Conservation (phyloP, 1,284 basidiomycete genomes). For the Pascua guehoae region DNA sequence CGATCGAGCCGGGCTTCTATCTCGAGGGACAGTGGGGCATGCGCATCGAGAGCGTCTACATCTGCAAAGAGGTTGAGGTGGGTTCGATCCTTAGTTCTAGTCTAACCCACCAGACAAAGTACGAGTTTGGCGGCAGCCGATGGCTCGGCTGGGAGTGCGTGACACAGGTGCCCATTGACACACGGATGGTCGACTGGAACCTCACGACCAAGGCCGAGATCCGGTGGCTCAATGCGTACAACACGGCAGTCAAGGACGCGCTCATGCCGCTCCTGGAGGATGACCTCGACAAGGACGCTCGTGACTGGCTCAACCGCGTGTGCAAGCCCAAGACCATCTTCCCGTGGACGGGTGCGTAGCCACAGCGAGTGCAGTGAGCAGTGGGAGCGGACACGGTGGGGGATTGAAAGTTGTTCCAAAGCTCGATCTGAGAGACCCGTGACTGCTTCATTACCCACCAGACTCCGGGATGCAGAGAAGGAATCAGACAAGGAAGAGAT, state of each 20-base stretch:
- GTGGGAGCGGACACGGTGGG: no score
- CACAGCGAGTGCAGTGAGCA: no score
- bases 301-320: constrained; percentile 44
- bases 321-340: constrained; percentile 44
- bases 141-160: constrained; percentile 86
- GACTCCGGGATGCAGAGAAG: not conserved
- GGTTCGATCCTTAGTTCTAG: constrained; percentile 23
- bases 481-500: not conserved
- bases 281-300: constrained; percentile 36
- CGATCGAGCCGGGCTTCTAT: constrained; percentile 64
- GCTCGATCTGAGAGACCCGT: no score
- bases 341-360: constrained; percentile 29
- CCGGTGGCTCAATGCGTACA: constrained; percentile 88
- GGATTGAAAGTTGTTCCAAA: no score
- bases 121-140: constrained; percentile 64
- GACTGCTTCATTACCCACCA: not conserved
- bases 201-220: constrained; percentile 84
- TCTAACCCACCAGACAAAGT: constrained; percentile 16
- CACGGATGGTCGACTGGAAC: constrained; percentile 76
- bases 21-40: constrained; percentile 80
- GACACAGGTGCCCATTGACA: constrained; percentile 90
- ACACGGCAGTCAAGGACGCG: constrained; percentile 68
- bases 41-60: constrained; percentile 78
- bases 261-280: constrained; percentile 63
- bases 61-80: constrained; percentile 66